phyloP scores from a whole-genome alignment of 371 early-diverging fungal species.

The Apophysomyces trapeziformis region DNA sequence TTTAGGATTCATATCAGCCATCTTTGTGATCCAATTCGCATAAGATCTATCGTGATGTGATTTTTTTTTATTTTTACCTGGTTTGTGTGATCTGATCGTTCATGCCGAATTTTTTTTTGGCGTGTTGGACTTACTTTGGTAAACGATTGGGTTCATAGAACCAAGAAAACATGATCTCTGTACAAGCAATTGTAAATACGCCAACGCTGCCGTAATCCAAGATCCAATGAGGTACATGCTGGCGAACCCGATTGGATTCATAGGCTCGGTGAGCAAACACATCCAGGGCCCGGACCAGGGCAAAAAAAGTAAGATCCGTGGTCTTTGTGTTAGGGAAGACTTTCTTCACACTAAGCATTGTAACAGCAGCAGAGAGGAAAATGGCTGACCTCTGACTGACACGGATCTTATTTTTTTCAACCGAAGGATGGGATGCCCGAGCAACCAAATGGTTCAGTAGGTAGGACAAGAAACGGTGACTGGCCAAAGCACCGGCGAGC shows the following conservation, averaged over 20 bases:
- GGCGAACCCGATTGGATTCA: constrained; percentile 34
- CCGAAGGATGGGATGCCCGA: not conserved
- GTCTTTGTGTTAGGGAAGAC: constrained; percentile 49
- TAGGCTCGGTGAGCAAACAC: constrained; percentile 52
- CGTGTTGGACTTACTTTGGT: constrained; percentile 52
- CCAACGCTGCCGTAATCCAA: constrained; percentile 58
- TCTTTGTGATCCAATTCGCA: constrained; percentile 64
- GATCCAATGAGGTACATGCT: constrained; percentile 51
- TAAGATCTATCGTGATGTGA: constrained; percentile 46
- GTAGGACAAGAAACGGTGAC: constrained; percentile 31
- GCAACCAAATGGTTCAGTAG: constrained; percentile 5
- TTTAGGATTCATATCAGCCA: constrained; percentile 65
- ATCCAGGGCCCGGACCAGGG: constrained; percentile 63
- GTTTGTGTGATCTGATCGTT: not conserved
- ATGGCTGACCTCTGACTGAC: constrained; percentile 13
- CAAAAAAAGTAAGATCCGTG: constrained; percentile 64
- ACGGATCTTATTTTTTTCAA: constrained; percentile 9
- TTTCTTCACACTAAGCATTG: constrained; percentile 36
- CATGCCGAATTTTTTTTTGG: not conserved
- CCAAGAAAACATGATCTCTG: constrained; percentile 72
- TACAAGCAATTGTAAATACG: constrained; percentile 60
- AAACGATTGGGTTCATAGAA: constrained; percentile 58
- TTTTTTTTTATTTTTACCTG: not conserved
- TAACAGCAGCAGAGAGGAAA: constrained; percentile 34
- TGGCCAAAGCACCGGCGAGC: constrained; percentile 39